These are phyloP conservation scores for Andrographis paniculata DNA, from an alignment of 305 asterid species.

Conservation along the genomic window DNA sequence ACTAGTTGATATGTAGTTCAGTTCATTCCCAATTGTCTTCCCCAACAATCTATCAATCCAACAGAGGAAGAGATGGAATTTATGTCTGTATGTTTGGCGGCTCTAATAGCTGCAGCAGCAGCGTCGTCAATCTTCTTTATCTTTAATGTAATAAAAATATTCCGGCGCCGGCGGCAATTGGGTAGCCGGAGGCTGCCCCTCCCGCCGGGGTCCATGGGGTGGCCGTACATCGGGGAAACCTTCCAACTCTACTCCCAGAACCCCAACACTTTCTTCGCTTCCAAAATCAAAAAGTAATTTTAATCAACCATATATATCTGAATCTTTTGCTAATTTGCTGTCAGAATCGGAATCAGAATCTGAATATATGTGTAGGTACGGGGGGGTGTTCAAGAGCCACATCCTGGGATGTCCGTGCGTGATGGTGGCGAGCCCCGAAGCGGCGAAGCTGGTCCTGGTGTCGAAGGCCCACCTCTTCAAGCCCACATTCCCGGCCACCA, in stretches of 20 bases:
- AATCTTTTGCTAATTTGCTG: too few species aligned
- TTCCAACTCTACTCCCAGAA: conserved; percentile 77
- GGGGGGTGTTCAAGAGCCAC: conserved; percentile 83
- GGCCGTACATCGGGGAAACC: conserved; percentile 89
- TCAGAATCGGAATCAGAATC: too few species aligned
- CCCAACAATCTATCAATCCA: too few species aligned
- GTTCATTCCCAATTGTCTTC: too few species aligned
- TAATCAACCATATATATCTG: too few species aligned
- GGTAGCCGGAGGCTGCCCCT: conserved; percentile 53
- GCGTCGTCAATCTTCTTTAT: too few species aligned
- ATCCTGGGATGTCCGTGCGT: conserved; percentile 82
- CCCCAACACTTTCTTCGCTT: conserved; percentile 75
- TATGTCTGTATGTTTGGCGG: too few species aligned
- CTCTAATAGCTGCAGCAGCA: too few species aligned
- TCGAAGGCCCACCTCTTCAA: conserved; percentile 74
- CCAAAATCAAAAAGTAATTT: conserved; percentile 82
- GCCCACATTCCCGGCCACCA: conserved; percentile 95
- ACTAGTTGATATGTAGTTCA: too few species aligned
- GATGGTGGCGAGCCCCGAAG: conserved; percentile 84
- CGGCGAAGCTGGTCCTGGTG: conserved; percentile 64
- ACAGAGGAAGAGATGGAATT: too few species aligned
- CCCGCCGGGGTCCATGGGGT: conserved; percentile 90
- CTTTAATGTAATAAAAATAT: too few species aligned
- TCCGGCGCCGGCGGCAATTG: too few species aligned
- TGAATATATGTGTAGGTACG: conserved; percentile 79